Conservation (phyloP, 345 rosid genomes). For the Eucalyptus regnans region DNA sequence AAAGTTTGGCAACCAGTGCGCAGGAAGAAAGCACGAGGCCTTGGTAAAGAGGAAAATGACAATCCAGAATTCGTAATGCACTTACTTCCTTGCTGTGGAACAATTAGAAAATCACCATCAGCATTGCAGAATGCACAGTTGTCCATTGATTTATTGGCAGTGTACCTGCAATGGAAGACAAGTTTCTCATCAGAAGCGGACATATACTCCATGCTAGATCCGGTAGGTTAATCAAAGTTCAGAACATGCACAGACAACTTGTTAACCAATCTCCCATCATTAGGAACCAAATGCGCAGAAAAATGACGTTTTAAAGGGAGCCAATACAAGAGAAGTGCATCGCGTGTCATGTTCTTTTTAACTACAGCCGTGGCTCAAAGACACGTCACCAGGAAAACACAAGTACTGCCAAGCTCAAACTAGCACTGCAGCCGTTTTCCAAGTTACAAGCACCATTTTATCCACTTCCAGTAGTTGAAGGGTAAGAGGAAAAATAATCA, state of each 20-base stretch:
- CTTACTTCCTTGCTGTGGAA: conserved; percentile 93
- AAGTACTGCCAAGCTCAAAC: background rate
- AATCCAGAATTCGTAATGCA: background rate
- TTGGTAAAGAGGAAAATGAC: background rate
- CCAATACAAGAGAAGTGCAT: background rate
- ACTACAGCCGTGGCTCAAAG: background rate
- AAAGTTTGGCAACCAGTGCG: background rate
- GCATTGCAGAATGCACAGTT: conserved; percentile 82
- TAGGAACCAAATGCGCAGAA: background rate
- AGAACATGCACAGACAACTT: background rate
- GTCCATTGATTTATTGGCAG: conserved; percentile 89
- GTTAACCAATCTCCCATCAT: background rate
- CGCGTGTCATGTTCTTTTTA: background rate
- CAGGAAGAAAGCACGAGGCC: background rate
- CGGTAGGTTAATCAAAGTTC: background rate
- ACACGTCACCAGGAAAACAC: background rate
- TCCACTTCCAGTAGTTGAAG: background rate
- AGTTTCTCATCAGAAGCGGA: background rate
- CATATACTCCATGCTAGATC: background rate
- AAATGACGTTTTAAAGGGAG: background rate
- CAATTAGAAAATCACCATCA: conserved; percentile 92
- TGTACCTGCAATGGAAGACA: conserved; percentile 28
- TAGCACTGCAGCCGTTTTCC: background rate
- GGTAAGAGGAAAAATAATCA: background rate
- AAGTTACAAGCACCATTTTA: background rate